Conservation (phyloP, 805 yeast genomes). For the Pichia heedii region DNA sequence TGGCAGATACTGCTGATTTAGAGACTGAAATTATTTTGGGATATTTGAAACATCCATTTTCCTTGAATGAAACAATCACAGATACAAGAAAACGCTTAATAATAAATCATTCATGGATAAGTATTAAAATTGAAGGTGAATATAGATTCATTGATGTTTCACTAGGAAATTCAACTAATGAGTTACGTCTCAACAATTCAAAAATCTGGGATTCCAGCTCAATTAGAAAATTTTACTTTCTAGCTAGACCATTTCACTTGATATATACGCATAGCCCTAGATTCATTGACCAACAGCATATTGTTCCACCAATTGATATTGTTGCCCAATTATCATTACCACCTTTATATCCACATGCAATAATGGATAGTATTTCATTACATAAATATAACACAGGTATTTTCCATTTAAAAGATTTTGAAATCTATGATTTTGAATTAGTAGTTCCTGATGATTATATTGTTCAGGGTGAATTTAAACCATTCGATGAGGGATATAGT, state of each 20-base stretch:
- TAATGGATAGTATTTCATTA: slow-evolving; percentile 48
- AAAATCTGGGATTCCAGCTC: slow-evolving; percentile 24
- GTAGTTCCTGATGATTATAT: slow-evolving; percentile 66
- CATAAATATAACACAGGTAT: slow-evolving; percentile 69
- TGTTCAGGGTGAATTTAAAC: slow-evolving; percentile 48
- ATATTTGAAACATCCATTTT: slow-evolving; percentile 71
- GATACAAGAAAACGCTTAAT: slow-evolving; percentile 34
- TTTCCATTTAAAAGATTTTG: slow-evolving; percentile 63
- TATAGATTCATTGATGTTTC: slow-evolving; percentile 75
- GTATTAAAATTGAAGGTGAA: slow-evolving; percentile 64
- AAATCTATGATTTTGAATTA: slow-evolving; percentile 70
- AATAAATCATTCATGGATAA: slow-evolving; percentile 85
- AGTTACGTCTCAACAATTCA: slow-evolving; percentile 35
- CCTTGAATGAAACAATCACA: slow-evolving; percentile 29
- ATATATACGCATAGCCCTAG: slow-evolving; percentile 84
- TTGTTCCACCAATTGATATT: slow-evolving; percentile 76
- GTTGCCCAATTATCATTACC: slow-evolving; percentile 75
- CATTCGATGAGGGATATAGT: slow-evolving; percentile 28
- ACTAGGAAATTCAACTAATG: slow-evolving; percentile 51
- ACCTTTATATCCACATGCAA: slow-evolving; percentile 75
- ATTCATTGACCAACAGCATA: slow-evolving; percentile 71
- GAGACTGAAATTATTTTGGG: slow-evolving; percentile 76
- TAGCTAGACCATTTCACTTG: slow-evolving; percentile 65
- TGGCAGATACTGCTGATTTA: slow-evolving; percentile 62
- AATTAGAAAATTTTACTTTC: slow-evolving; percentile 43